These are phyloP conservation scores for Basidioascus undulatus DNA, from an alignment of 768 basidiomycete species.

Conservation along the genomic window DNA sequence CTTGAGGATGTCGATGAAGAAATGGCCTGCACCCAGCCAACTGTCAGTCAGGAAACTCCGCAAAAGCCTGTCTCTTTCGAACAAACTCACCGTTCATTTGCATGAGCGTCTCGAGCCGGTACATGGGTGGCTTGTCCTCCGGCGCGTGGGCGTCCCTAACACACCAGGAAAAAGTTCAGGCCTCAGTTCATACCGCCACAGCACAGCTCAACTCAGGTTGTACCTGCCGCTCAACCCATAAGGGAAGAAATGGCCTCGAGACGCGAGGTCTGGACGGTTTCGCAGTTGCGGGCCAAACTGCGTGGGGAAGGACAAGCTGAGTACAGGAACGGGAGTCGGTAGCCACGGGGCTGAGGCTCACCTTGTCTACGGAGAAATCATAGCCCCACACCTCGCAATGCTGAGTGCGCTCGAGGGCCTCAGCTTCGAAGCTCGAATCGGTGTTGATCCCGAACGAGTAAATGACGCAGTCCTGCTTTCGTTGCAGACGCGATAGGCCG, in stretches of 20 bases:
- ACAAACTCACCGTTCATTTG: too few relatives aligned
- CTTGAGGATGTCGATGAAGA: slow-evolving; percentile 9
- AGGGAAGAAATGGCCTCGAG: slow-evolving; percentile 1
- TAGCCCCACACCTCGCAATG: slow-evolving; percentile 7
- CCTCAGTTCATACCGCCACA: neutral
- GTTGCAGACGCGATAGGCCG: slow-evolving; percentile 2
- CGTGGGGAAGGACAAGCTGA: neutral
- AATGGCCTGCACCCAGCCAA: slow-evolving; percentile 2
- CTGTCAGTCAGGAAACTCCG: too few relatives aligned
- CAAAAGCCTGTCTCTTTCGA: neutral
- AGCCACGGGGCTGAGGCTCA: too few relatives aligned
- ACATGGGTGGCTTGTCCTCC: slow-evolving; percentile 5
- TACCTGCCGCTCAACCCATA: slow-evolving; percentile 1
- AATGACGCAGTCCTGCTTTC: slow-evolving; percentile 2
- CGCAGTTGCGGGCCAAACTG: slow-evolving; percentile 4
- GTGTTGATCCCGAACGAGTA: slow-evolving; percentile 8
- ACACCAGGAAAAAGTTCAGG: slow-evolving; percentile 1
- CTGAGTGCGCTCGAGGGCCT: neutral
- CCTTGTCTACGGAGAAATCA: slow-evolving; percentile 4
- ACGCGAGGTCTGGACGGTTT: neutral
- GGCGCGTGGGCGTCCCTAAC: neutral
- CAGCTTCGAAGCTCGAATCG: slow-evolving; percentile 8
- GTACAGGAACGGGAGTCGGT: too few relatives aligned
- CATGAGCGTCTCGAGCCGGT: slow-evolving; percentile 1
- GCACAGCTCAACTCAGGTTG: neutral